Conservation (phyloP, 495 filamentous ascomycete species). For the Platismatia glauca region DNA sequence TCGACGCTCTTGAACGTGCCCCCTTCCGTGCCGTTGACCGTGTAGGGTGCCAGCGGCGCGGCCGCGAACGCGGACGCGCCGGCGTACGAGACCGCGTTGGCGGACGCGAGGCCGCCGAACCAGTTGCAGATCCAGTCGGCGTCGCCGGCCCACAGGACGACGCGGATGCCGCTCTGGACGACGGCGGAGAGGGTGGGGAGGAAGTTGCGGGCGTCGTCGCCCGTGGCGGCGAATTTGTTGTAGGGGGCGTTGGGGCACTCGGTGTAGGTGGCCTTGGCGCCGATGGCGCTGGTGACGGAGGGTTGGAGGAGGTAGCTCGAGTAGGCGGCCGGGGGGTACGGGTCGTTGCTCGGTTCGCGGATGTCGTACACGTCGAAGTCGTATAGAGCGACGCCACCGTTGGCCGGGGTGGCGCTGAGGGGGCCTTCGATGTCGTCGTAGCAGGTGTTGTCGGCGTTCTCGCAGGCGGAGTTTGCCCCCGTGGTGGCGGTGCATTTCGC, state of each 20-base stretch:
- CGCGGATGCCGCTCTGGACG: slow-evolving; percentile 39
- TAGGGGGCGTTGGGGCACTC: slow-evolving; percentile 37
- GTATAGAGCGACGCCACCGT: slow-evolving; percentile 42
- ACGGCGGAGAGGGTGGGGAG: slow-evolving; percentile 39
- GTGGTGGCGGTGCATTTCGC: slow-evolving; percentile 29
- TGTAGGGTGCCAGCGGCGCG: slow-evolving; percentile 36
- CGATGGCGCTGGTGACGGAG: slow-evolving; percentile 41
- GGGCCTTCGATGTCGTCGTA: slow-evolving; percentile 37
- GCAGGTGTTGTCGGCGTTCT: slow-evolving; percentile 37
- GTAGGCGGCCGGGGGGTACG: slow-evolving; percentile 42
- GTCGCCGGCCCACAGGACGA: slow-evolving; percentile 49
- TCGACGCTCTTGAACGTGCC: slow-evolving; percentile 44
- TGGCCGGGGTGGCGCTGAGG: slow-evolving; percentile 21
- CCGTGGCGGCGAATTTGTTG: slow-evolving; percentile 37
- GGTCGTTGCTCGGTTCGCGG: slow-evolving; percentile 35
- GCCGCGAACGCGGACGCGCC: slow-evolving; percentile 33
- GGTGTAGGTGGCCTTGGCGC: slow-evolving; percentile 39
- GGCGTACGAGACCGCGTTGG: slow-evolving; percentile 35
- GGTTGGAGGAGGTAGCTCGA: slow-evolving; percentile 34
- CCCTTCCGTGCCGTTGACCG: slow-evolving; percentile 36
- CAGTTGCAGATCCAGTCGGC: slow-evolving; percentile 52
- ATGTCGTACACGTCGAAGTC: slow-evolving; percentile 44
- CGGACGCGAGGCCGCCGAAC: slow-evolving; percentile 37
- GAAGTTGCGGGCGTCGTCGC: slow-evolving; percentile 42
- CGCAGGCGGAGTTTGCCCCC: slow-evolving; percentile 34